Base-by-base conservation (phyloP, 495 filamentous ascomycete species). In the Penicilliopsis zonata region DNA sequence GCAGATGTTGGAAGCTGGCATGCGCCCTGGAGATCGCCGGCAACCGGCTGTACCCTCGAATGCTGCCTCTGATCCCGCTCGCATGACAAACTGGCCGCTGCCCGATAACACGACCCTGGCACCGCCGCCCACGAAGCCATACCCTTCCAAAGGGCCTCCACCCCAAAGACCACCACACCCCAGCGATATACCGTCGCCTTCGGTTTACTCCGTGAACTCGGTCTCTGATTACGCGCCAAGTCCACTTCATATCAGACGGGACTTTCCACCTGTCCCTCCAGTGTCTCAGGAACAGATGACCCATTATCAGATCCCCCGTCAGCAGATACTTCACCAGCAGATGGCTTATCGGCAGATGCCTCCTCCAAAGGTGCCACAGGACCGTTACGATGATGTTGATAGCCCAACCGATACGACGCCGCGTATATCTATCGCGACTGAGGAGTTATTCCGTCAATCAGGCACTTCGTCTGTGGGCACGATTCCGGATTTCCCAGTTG, bases 91-190 rank as follows among this genome's bases (percentile, higher is more conserved):
- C 42, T 59, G 56, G 46, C 57, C 63, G 26, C 59, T 66, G 9
- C 57, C 69, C 7, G 42, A 62, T 36, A 49, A 64, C 19, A 46
- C 62, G 16, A 33, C 34, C 13, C 42, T 40, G 46, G 46, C 50
- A 32, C 56, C 42, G 40, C 57, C 41, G 40, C 54, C 49, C 30
- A 44, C 44, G 31, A 45, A 64, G 43, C 63, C 69, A 42, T 53
- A 65, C 16, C 44, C 49, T 3, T 67, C 67, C 5, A 57, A 63
- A 36, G 70, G 70, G 18, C 66, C 70, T 41, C 69, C 77, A 25
- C 80, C 80, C 8, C 72, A 72, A 50, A 66, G 80, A 39, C 81
- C 81, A 14, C 74, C 72, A 21, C 69, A 76, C 24, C 80, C 79
- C 2, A 53, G 49, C 34, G 47, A 48, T 13, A 26, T 52, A 14